phyloP scores from a whole-genome alignment of 805 yeast genomes.

The Komagataella pastoris region DNA sequence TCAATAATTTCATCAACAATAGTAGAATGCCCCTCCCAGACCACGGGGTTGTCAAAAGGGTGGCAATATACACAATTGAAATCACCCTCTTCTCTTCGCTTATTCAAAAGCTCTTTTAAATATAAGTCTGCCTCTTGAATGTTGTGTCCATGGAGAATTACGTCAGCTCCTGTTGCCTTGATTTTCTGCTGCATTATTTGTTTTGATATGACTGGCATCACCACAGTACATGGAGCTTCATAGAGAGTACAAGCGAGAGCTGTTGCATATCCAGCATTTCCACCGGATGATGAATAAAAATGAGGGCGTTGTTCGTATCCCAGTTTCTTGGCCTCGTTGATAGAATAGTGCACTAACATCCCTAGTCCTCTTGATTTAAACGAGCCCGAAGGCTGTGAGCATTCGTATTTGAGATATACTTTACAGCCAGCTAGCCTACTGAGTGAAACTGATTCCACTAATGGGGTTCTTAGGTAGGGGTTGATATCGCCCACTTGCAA shows the following conservation, averaged over 20 bases:
- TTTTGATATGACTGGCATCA: slow-evolving; percentile 39
- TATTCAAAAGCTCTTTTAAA: slow-evolving; percentile 19
- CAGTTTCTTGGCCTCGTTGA: slow-evolving; percentile 14
- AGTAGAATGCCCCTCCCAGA: slow-evolving; percentile 43
- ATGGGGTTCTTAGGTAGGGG: slow-evolving; percentile 5
- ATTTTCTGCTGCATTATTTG: slow-evolving; percentile 31
- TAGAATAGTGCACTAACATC: slow-evolving; percentile 23
- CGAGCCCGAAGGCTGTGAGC: slow-evolving; percentile 42
- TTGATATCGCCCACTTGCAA: neutral
- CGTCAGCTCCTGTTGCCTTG: slow-evolving; percentile 33
- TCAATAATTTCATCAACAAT: slow-evolving; percentile 30
- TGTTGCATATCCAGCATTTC: slow-evolving; percentile 44
- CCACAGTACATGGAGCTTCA: slow-evolving; percentile 40
- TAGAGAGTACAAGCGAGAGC: slow-evolving; percentile 28
- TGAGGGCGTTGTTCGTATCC: slow-evolving; percentile 16
- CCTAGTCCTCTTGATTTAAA: slow-evolving; percentile 47
- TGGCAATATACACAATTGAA: slow-evolving; percentile 34
- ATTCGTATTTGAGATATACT: slow-evolving; percentile 27
- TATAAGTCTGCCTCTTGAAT: slow-evolving; percentile 39
- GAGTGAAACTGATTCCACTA: slow-evolving; percentile 4
- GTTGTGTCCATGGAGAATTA: slow-evolving; percentile 28
- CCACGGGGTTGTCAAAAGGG: slow-evolving; percentile 35
- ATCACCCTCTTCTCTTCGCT: slow-evolving; percentile 4
- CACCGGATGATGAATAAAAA: slow-evolving; percentile 41
- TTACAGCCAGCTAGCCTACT: slow-evolving; percentile 1